Conservation (phyloP, 2,329 filamentous ascomycete genomes). For the Balansia obtecta region DNA sequence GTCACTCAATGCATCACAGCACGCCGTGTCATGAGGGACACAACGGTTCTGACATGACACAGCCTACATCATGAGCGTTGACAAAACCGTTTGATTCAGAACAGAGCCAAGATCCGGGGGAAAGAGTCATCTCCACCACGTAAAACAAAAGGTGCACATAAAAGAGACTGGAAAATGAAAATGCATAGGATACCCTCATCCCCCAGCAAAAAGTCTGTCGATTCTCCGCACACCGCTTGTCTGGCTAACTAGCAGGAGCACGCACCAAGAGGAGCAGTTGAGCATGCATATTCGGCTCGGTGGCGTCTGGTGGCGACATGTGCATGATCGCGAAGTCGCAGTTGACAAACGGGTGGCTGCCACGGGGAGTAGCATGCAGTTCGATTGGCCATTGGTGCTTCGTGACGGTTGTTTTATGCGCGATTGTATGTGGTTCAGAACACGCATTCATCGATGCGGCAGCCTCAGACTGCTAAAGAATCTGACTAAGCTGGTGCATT, state of each 20-base stretch:
- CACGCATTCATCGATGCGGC: neutral
- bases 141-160: neutral
- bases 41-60: neutral
- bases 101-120: too few species aligned
- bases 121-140: neutral
- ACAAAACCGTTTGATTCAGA: too few species aligned
- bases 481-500: neutral
- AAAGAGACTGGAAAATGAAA: neutral
- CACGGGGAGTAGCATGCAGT: neutral
- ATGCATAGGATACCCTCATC: neutral
- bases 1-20: neutral
- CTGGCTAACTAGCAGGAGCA: neutral
- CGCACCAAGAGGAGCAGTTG: neutral
- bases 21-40: constrained; percentile 1
- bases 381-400: neutral
- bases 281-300: neutral
- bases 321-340: neutral
- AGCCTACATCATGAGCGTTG: neutral
- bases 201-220: neutral
- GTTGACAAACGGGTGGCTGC: neutral
- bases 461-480: neutral
- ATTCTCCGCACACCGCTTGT: constrained; percentile 2
- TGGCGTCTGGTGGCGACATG: neutral
- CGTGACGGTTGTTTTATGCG: neutral
- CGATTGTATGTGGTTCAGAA: neutral